These are phyloP conservation scores for Homolaphlyctis polyrhiza DNA, from an alignment of 371 early-diverging fungal genomes.

Conservation along the genomic window DNA sequence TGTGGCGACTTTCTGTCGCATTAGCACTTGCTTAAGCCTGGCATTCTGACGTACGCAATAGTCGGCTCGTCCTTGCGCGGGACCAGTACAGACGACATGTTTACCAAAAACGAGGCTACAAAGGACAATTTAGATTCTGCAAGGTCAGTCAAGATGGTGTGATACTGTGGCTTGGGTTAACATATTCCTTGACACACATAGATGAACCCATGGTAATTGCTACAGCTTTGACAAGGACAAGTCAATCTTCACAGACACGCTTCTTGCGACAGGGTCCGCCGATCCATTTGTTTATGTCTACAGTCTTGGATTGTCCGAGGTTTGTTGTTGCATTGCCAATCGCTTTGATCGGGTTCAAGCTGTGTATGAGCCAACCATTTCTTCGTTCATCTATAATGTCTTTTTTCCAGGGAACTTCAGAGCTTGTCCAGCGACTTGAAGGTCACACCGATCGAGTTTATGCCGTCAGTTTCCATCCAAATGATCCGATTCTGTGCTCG, in stretches of 20 bases:
- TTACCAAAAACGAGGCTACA: constrained; percentile 35
- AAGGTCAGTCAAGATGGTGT: too few relatives aligned
- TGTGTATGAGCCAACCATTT: not conserved
- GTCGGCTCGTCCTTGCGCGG: not conserved
- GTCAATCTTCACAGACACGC: constrained; percentile 24
- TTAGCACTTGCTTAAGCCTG: not conserved
- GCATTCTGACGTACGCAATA: not conserved
- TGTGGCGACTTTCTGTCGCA: not conserved
- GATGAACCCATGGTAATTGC: not conserved
- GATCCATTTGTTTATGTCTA: constrained; percentile 84
- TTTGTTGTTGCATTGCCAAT: constrained; percentile 6
- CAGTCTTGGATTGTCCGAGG: constrained; percentile 59
- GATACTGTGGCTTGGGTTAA: not conserved
- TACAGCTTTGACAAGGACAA: constrained; percentile 7
- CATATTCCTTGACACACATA: not conserved
- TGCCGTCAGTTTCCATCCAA: constrained; percentile 77
- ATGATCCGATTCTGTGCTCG: constrained; percentile 70
- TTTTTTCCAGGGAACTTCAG: constrained; percentile 51
- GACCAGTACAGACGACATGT: constrained; percentile 30
- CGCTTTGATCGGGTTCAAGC: not conserved
- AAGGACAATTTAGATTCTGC: constrained; percentile 23
- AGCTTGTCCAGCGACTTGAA: constrained; percentile 71
- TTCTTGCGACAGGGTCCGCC: constrained; percentile 80
- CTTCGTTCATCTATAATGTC: not conserved
- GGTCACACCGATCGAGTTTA: constrained; percentile 87